phyloP scores from a whole-genome alignment of 2,329 filamentous ascomycete genomes.

The Catunica adiposa region DNA sequence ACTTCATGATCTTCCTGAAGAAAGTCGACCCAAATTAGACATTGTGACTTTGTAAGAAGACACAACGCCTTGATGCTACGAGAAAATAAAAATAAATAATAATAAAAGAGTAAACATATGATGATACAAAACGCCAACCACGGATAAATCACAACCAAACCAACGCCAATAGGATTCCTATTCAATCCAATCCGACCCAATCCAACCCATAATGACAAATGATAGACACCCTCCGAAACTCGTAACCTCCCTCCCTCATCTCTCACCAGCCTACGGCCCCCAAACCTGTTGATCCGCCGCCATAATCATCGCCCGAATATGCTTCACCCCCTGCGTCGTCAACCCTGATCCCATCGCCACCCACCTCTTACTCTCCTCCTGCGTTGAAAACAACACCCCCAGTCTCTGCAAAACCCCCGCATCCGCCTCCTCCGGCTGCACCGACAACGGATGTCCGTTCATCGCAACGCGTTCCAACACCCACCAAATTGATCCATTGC shows the following conservation, averaged over 20 bases:
- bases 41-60: too few relatives aligned
- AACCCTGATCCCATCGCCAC: constrained; percentile 18
- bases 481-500: constrained; percentile 35
- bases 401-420: constrained; percentile 7
- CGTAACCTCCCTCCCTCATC: background rate
- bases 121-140: background rate
- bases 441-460: constrained; percentile 11
- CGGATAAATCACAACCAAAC: background rate
- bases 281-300: constrained; percentile 14
- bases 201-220: background rate
- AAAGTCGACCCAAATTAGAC: too few relatives aligned
- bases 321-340: constrained; percentile 11
- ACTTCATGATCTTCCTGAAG: too few relatives aligned
- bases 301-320: constrained; percentile 13
- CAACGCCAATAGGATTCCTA: constrained; percentile 2
- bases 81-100: background rate
- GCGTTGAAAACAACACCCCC: background rate
- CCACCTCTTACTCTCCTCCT: constrained; percentile 17
- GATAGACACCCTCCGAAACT: constrained; percentile 5
- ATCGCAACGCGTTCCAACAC: constrained; percentile 26
- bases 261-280: too few relatives aligned
- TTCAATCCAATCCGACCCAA: background rate
- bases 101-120: background rate
- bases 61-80: too few relatives aligned
- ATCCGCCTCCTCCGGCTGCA: constrained; percentile 2